Evolutionary conservation across 257 asterid species (phyloP), one percentile per base, ranked within the genome.

Genomic region (Scutellaria galericulata): DNA sequence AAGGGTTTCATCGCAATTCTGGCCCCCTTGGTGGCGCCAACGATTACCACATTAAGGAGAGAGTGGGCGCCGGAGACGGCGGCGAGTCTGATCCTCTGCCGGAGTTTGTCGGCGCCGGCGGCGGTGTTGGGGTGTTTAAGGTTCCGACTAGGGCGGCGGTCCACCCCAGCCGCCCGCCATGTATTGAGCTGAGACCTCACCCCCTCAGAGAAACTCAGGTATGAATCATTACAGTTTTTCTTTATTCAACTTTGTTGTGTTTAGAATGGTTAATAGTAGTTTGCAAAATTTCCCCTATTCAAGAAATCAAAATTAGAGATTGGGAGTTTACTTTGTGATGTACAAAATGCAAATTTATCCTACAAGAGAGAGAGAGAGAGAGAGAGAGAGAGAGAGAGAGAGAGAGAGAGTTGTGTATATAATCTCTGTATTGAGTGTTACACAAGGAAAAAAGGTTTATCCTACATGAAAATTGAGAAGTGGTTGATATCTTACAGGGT

Each of bases 171-270:
- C 83, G 95, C 18, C 91, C 95, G 5, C 72, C 86, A 20, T 88
- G 86, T 72, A 86, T 88, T 42, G 95, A 88, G 83, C 80, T 88
- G 59, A 75, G 95, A 64, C 91, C 95, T n/a, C 91, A 86, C 64
- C 95, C 95, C 18, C 78, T 88, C 20, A 83, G 89, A 70, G 95
- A 88, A 81, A 84, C 95, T 37, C 95, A 88, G 89, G 95, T 83
- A 24, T 40, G 39, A 1, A 4, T 65, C 46, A 53, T 44, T 47
- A 8, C 31, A 5, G 27, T 9, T 24, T 57, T 57, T 7, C 13
- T 57, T 15, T 27, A 57, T 27, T 57, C 63, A 27, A 57, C 63
- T 57, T 24, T 31, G 62, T 22, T 13, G 10, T 24, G 5, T 53
- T 53, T 52, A 52, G 20, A n/a, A 15, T 22, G 8, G 37, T 53